Evolutionary conservation across 306 rosid species (phyloP), one percentile per base, ranked within the genome.

Genomic region (Sicyos baderoa): DNA sequence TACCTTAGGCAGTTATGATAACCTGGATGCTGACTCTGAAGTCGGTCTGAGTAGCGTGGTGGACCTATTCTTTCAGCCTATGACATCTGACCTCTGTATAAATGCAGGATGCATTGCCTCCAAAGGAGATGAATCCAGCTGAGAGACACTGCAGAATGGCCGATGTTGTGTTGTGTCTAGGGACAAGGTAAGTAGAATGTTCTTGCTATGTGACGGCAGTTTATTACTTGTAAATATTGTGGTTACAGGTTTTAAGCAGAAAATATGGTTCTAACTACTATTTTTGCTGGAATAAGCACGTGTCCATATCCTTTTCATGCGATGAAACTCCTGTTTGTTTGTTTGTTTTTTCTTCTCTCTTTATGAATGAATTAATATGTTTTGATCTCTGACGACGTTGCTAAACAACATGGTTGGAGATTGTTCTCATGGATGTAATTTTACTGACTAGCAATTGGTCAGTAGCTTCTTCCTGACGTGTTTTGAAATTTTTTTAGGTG

Each of bases 121-220:
- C 83, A 22, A 90, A 93, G 83, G 99, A 93, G 84, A 93, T 93
- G 99, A 72, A 84, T 80, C 91, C 87, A 32, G 96, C 99, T 21
- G 99, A 93, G 87, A 90, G 87, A 82, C 91, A 93, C 84, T 93
- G 99, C 79, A 86, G 67, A 81, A 88, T 86, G 87, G 99, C 99
- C 19, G 99, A 93, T 79, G 77, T 93, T 60, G 96, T 93, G 68
- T 81, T 93, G 74, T 93, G 99, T 85, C 75, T 93, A 77, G 99
- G 99, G 77, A 93, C 99, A 54, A 93, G 99, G 99, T 93, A 83
- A 68, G 18, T 15, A 71, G 73, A 50, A 50, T 21, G 57, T 69
- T 25, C 51, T 72, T 66, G 56, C 74, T 79, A 54, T 32, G 23
- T 16, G 21, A 55, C 48, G 44, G n/a, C 32, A 6, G 0, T 54